A percentile compares a stretch with the other conserved stretches of the same genome.
phyloP scores from a whole-genome alignment of 805 yeast species.

The Candida dendrica region DNA sequence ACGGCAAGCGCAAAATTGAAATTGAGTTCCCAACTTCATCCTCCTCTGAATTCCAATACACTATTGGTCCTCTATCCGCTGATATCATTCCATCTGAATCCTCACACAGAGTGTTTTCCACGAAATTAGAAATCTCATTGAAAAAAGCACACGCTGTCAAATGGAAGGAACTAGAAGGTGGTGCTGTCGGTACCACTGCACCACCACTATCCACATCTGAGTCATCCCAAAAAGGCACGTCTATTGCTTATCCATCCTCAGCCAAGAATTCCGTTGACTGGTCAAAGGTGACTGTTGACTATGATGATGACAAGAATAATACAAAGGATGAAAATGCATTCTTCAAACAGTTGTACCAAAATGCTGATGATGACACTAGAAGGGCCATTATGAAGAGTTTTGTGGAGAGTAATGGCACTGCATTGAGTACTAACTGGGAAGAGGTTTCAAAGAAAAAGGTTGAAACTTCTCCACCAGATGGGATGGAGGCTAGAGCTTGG shows the following conservation, averaged over 20 bases:
- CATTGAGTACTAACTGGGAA: constrained; percentile 88
- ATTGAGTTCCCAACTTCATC: constrained; percentile 42
- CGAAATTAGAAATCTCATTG: constrained; percentile 70
- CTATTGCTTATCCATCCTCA: constrained; percentile 48
- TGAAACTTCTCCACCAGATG: constrained; percentile 19
- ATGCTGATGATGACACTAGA: constrained; percentile 79
- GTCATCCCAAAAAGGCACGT: background rate
- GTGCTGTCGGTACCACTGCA: constrained; percentile 4
- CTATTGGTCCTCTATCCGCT: constrained; percentile 45
- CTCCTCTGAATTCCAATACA: constrained; percentile 51
- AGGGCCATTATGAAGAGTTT: constrained; percentile 97
- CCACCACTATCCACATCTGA: constrained; percentile 3
- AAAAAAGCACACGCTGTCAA: constrained; percentile 35
- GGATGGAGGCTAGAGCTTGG: constrained; percentile 17
- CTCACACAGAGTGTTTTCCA: constrained; percentile 46
- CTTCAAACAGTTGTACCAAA: constrained; percentile 65
- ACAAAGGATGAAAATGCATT: constrained; percentile 54
- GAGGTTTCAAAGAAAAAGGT: constrained; percentile 66
- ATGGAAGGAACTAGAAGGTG: constrained; percentile 46
- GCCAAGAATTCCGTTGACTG: constrained; percentile 61
- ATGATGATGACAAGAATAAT: constrained; percentile 37
- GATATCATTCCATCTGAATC: constrained; percentile 42
- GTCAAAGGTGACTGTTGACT: constrained; percentile 47
- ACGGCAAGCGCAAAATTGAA: constrained; percentile 27
- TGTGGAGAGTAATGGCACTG: constrained; percentile 89